A percentile compares a stretch with the other conserved stretches of the same genome.
Conservation (phyloP, 768 basidiomycete species). For the Russula sp. region DNA sequence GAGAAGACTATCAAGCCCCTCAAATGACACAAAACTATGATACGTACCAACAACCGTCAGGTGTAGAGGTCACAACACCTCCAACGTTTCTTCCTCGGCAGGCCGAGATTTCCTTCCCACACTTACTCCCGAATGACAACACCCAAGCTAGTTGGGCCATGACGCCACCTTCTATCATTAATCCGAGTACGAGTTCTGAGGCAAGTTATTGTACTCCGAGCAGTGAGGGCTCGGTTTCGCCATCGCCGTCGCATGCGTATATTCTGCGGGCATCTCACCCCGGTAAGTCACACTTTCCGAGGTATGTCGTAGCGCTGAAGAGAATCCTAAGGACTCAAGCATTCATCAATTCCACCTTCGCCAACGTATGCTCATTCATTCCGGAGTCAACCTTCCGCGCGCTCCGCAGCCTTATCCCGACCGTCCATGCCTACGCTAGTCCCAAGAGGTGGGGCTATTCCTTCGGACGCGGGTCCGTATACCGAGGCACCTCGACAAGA, state of each 20-base stretch:
- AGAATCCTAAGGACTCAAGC: neutral
- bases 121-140: neutral
- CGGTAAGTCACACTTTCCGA: neutral
- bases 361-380: neutral
- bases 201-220: neutral
- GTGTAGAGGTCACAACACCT: neutral
- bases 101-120: neutral
- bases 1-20: neutral
- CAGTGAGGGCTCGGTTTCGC: neutral
- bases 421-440: neutral
- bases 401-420: neutral
- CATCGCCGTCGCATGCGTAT: neutral
- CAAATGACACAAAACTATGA: neutral
- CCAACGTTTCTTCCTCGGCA: neutral
- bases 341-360: neutral
- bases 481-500: neutral
- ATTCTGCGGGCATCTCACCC: too few relatives aligned
- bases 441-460: neutral
- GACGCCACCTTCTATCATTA: neutral
- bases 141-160: neutral
- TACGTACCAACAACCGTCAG: neutral
- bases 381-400: neutral
- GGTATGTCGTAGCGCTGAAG: neutral
- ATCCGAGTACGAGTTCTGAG: neutral
- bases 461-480: neutral